phyloP scores from a whole-genome alignment of 495 filamentous ascomycete species.

The Aspergillus steynii region DNA sequence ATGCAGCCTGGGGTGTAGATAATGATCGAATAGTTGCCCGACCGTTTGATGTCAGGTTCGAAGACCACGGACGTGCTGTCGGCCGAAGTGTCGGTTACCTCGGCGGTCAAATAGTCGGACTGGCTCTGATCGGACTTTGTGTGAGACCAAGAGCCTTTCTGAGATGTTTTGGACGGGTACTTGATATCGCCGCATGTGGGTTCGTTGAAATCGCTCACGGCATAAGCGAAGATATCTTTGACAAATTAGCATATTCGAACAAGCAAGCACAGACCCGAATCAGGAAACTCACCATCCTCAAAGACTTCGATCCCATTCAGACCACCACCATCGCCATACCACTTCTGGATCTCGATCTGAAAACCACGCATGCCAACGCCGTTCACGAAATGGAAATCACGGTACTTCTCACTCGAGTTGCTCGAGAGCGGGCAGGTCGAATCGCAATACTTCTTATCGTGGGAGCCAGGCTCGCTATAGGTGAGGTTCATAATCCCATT shows the following conservation, averaged over 20 bases:
- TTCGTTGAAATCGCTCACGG: slow-evolving; percentile 85
- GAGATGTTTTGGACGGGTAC: slow-evolving; percentile 62
- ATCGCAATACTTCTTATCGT: slow-evolving; percentile 67
- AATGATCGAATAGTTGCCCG: slow-evolving; percentile 84
- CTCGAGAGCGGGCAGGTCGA: slow-evolving; percentile 76
- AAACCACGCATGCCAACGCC: slow-evolving; percentile 85
- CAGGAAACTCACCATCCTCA: slow-evolving; percentile 57
- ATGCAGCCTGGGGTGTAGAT: slow-evolving; percentile 89
- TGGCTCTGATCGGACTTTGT: slow-evolving; percentile 60
- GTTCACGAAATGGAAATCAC: slow-evolving; percentile 93
- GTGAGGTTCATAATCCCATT: slow-evolving; percentile 97
- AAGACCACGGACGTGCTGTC: slow-evolving; percentile 66
- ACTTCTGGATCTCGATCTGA: slow-evolving; percentile 78
- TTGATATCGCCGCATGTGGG: slow-evolving; percentile 71
- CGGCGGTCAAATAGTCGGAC: slow-evolving; percentile 74
- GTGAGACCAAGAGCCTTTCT: slow-evolving; percentile 72
- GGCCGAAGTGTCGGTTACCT: slow-evolving; percentile 57
- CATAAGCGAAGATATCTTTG: slow-evolving; percentile 78
- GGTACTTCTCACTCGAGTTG: slow-evolving; percentile 60
- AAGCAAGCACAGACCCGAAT: not conserved
- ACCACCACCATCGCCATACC: slow-evolving; percentile 85
- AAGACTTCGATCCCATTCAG: slow-evolving; percentile 90
- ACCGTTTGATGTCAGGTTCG: slow-evolving; percentile 79
- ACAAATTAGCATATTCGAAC: slow-evolving; percentile 16
- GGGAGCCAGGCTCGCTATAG: slow-evolving; percentile 72